Evolutionary conservation across 1,139 yeast species (phyloP).

Genomic region (Pichia sp.): DNA sequence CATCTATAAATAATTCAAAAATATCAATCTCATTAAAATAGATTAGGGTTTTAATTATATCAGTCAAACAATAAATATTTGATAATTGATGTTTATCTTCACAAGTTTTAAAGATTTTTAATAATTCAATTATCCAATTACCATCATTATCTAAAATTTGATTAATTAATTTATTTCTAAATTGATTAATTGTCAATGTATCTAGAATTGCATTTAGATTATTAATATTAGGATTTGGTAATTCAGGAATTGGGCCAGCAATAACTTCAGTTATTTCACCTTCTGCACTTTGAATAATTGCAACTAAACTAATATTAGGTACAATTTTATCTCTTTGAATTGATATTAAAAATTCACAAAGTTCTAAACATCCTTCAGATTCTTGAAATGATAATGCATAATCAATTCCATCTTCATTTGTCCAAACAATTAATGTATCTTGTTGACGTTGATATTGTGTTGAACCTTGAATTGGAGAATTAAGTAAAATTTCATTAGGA

Average conservation of each 20-base stretch:
- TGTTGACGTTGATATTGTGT: constrained; percentile 91
- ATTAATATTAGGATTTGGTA: constrained; percentile 48
- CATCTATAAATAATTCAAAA: constrained; percentile 61
- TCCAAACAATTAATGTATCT: constrained; percentile 93
- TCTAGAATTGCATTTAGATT: constrained; percentile 48
- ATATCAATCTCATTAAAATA: constrained; percentile 66
- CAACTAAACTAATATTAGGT: constrained; percentile 65
- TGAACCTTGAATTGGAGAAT: constrained; percentile 62
- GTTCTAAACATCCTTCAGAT: constrained; percentile 76
- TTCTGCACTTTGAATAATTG: constrained; percentile 50
- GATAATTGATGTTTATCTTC: constrained; percentile 47
- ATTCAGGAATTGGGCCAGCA: constrained; percentile 73
- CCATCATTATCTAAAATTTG: constrained; percentile 27
- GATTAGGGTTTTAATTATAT: constrained; percentile 62
- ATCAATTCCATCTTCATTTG: constrained; percentile 71
- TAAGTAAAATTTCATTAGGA: constrained; percentile 52
- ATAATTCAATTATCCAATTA: constrained; percentile 49
- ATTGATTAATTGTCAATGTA: constrained; percentile 45
- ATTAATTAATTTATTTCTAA: constrained; percentile 7
- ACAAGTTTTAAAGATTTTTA: constrained; percentile 46
- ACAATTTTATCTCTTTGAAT: constrained; percentile 57
- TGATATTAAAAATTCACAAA: constrained; percentile 73
- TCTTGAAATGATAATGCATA: constrained; percentile 91
- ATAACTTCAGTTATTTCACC: constrained; percentile 66
- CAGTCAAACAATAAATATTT: constrained; percentile 60